A percentile compares a stretch with the other conserved stretches of the same genome.
Evolutionary conservation across 805 yeast species (phyloP).

Genomic region (Monosporozyma unispora): DNA sequence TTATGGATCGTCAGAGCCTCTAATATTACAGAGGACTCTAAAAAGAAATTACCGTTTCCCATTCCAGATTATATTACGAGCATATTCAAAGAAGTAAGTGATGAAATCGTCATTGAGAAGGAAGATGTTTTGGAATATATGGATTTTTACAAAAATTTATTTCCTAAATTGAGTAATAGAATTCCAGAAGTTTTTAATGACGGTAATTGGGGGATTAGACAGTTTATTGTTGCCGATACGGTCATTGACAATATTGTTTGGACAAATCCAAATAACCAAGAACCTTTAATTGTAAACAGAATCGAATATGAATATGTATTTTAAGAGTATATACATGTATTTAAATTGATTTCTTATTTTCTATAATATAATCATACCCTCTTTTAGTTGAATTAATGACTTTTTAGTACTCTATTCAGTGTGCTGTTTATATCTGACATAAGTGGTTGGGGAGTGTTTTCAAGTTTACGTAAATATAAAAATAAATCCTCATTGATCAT

Average conservation of each 20-base stretch:
- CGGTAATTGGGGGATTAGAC: slow-evolving; percentile 39
- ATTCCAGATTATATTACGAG: slow-evolving; percentile 45
- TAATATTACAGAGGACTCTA: slow-evolving; percentile 33
- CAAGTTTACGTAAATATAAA: slow-evolving; percentile 9
- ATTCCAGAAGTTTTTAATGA: slow-evolving; percentile 49
- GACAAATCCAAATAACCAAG: slow-evolving; percentile 30
- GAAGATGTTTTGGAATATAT: slow-evolving; percentile 49
- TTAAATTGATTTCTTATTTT: not conserved
- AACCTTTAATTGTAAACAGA: slow-evolving; percentile 29
- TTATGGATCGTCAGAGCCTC: slow-evolving; percentile 55
- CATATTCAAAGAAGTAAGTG: slow-evolving; percentile 32
- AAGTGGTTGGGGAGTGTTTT: too few species aligned
- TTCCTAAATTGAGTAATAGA: slow-evolving; percentile 38
- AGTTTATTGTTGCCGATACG: slow-evolving; percentile 39
- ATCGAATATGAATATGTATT: not conserved
- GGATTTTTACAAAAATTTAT: slow-evolving; percentile 43
- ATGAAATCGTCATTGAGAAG: slow-evolving; percentile 35
- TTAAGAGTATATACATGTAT: not conserved
- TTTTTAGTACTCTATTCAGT: not conserved
- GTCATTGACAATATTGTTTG: slow-evolving; percentile 46
- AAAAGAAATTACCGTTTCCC: slow-evolving; percentile 16
- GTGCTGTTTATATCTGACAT: too few species aligned
- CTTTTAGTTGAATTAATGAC: not conserved
- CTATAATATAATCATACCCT: too few species aligned
- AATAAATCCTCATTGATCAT: slow-evolving; percentile 18